phyloP scores from a whole-genome alignment of 169 alveolate species.

The Sarcocystis neurona region DNA sequence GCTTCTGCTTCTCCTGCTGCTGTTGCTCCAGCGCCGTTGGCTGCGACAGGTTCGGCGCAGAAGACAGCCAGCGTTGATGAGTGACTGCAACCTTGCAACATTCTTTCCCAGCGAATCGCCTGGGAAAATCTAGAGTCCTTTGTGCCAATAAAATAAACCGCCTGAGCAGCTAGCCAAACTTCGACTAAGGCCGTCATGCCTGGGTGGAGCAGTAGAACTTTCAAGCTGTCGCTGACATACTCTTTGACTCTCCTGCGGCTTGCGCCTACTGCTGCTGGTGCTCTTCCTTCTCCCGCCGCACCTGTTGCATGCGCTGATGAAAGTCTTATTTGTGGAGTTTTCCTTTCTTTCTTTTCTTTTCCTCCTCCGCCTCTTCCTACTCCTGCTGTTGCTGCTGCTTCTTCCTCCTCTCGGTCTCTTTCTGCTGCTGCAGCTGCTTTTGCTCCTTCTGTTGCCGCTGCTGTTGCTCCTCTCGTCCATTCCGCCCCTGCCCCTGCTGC shows the following conservation, averaged over 20 bases:
- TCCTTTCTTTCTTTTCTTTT: too few relatives aligned
- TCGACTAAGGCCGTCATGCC: slow-evolving; percentile 1
- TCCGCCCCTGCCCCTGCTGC: too few relatives aligned
- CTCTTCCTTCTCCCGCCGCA: background rate
- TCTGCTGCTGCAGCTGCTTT: too few relatives aligned
- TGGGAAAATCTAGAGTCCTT: slow-evolving; percentile 26
- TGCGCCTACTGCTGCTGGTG: background rate
- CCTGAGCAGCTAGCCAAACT: slow-evolving; percentile 21
- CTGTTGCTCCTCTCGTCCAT: too few relatives aligned
- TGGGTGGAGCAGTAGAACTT: background rate
- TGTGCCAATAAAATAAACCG: slow-evolving; percentile 31
- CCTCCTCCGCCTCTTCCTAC: too few relatives aligned
- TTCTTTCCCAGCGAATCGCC: slow-evolving; percentile 41
- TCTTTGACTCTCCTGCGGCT: too few relatives aligned
- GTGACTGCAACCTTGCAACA: background rate
- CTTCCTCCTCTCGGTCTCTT: too few relatives aligned
- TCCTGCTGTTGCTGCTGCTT: too few relatives aligned
- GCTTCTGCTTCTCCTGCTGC: background rate
- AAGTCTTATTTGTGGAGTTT: too few relatives aligned
- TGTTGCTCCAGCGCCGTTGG: background rate
- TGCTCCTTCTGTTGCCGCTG: too few relatives aligned
- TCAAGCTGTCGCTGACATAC: too few relatives aligned
- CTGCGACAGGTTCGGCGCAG: background rate
- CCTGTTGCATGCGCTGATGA: too few relatives aligned
- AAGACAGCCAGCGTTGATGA: background rate